Percentiles rank a stretch among this genome's conserved stretches.
These are phyloP conservation scores for Bauhinia variegata DNA, from an alignment of 306 rosid species.

Conservation along the genomic window DNA sequence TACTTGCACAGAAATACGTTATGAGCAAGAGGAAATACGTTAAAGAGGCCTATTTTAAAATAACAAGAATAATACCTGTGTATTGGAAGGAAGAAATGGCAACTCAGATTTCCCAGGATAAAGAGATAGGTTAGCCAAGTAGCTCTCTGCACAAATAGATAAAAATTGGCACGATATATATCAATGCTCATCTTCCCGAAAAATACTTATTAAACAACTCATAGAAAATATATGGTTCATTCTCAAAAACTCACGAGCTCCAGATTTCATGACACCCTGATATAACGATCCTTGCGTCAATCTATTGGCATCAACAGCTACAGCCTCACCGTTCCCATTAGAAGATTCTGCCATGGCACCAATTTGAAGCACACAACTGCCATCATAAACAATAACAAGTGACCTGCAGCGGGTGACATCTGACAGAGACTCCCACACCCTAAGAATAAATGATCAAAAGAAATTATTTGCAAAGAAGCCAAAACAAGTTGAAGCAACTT, in stretches of 20 bases:
- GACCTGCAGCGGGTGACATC: constrained; percentile 79
- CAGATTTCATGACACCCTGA: constrained; percentile 71
- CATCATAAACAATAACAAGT: constrained; percentile 73
- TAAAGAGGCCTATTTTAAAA: constrained; percentile 1
- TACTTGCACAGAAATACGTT: constrained; percentile 12
- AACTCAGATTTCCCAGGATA: constrained; percentile 94
- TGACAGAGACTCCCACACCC: constrained; percentile 80
- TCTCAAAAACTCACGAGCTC: constrained; percentile 70
- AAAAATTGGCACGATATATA: constrained; percentile 19
- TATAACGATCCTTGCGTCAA: constrained; percentile 76
- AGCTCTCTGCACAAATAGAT: constrained; percentile 65
- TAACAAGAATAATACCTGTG: constrained; percentile 66
- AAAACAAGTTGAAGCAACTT: constrained; percentile 13
- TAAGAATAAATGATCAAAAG: constrained; percentile 46
- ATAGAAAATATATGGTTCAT: constrained; percentile 16
- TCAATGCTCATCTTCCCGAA: constrained; percentile 23
- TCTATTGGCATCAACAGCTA: constrained; percentile 63
- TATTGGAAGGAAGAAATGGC: constrained; percentile 87
- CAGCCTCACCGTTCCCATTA: constrained; percentile 53
- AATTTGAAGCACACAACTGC: constrained; percentile 70
- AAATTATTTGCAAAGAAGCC: constrained; percentile 28
- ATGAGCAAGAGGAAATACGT: background rate
- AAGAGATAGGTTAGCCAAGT: constrained; percentile 86
- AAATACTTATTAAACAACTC: constrained; percentile 23
- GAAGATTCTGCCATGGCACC: constrained; percentile 73